Evolutionary conservation across 1,284 basidiomycete genomes (phyloP).

Genomic region (Megacollybia platyphylla): DNA sequence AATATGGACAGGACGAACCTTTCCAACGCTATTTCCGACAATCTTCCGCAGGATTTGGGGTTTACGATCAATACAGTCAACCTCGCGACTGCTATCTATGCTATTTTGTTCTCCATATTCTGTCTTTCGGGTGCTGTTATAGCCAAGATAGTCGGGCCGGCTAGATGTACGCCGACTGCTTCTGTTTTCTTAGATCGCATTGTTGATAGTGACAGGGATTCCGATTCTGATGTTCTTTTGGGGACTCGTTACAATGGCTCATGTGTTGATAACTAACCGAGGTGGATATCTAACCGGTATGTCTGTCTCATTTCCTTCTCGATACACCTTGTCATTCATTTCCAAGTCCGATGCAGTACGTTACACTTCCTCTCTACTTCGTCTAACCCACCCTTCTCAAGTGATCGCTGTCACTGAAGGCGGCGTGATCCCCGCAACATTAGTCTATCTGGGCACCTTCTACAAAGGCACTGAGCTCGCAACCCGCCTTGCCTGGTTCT

Average conservation of each 20-base stretch:
- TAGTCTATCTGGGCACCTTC: slow-evolving; percentile 24
- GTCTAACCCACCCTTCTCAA: slow-evolving; percentile 3
- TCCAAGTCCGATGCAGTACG: slow-evolving; percentile 17
- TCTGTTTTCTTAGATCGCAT: background rate
- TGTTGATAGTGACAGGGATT: slow-evolving; percentile 13
- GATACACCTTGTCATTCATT: background rate
- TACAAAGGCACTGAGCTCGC: slow-evolving; percentile 24
- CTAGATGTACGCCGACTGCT: slow-evolving; percentile 15
- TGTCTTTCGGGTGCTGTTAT: slow-evolving; percentile 21
- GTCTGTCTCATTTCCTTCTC: background rate
- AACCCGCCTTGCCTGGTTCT: slow-evolving; percentile 23
- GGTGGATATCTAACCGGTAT: slow-evolving; percentile 20
- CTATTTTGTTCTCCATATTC: slow-evolving; percentile 18
- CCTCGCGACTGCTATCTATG: slow-evolving; percentile 19
- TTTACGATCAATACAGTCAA: slow-evolving; percentile 24
- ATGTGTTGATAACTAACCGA: slow-evolving; percentile 19
- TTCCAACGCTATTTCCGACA: slow-evolving; percentile 24
- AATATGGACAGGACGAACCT: slow-evolving; percentile 27
- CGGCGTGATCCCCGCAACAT: slow-evolving; percentile 22
- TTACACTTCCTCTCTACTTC: background rate
- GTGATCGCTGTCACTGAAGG: slow-evolving; percentile 26
- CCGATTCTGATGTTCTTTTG: slow-evolving; percentile 23
- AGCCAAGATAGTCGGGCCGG: slow-evolving; percentile 21
- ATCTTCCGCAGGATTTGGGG: slow-evolving; percentile 20
- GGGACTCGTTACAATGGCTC: slow-evolving; percentile 22